Evolutionary conservation across 2,329 filamentous ascomycete genomes (phyloP).

Genomic region (Colletotrichum tofieldiae): DNA sequence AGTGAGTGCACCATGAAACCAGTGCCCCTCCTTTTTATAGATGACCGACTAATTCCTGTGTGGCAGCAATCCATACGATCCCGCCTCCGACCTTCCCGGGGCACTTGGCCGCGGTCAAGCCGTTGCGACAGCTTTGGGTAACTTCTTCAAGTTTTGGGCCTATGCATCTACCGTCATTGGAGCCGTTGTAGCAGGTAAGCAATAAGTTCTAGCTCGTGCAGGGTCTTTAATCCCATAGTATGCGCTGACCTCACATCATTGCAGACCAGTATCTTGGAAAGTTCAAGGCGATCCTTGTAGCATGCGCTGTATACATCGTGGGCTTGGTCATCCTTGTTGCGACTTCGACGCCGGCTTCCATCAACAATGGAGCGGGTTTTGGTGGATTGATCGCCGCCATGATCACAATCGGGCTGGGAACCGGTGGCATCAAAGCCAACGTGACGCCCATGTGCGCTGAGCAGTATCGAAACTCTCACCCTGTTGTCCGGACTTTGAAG

Average conservation of each 20-base stretch:
- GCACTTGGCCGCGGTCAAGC: constrained; percentile 45
- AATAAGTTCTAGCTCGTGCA: neutral
- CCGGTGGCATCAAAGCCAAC: constrained; percentile 80
- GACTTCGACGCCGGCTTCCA: constrained; percentile 59
- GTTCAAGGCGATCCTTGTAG: constrained; percentile 73
- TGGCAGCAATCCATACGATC: constrained; percentile 45
- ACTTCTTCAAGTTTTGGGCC: constrained; percentile 50
- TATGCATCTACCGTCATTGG: constrained; percentile 40
- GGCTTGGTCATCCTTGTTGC: constrained; percentile 58
- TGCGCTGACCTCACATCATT: constrained; percentile 51
- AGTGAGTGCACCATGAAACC: constrained; percentile 25
- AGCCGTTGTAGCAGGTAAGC: constrained; percentile 22
- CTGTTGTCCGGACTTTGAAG: constrained; percentile 64
- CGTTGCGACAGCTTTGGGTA: constrained; percentile 44
- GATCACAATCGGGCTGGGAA: constrained; percentile 76
- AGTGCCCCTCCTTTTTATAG: no score
- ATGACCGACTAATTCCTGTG: neutral
- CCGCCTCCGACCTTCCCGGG: constrained; percentile 41
- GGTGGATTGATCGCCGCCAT: constrained; percentile 69
- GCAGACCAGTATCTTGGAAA: constrained; percentile 72
- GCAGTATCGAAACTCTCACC: constrained; percentile 71
- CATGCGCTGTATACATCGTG: constrained; percentile 49
- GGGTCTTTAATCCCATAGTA: neutral
- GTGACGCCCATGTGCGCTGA: constrained; percentile 73
- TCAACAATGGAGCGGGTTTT: constrained; percentile 58